A percentile compares a stretch with the other conserved stretches of the same genome.
Conservation (phyloP, 1,139 yeast genomes). For the Blastobotrys serpentis region DNA sequence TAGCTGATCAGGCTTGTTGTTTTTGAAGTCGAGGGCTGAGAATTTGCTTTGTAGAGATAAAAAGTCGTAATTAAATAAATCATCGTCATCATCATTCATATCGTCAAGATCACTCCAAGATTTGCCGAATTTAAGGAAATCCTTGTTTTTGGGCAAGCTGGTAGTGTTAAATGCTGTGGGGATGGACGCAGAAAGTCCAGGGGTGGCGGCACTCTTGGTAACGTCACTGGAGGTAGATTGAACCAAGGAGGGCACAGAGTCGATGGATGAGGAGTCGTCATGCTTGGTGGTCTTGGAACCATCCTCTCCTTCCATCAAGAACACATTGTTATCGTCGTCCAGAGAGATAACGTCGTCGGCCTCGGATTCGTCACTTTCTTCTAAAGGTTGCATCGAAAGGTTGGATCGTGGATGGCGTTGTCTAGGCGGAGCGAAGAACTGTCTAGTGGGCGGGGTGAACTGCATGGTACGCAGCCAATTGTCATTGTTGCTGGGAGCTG, state of each 20-base stretch:
- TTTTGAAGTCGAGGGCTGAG: not conserved
- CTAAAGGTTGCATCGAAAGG: constrained; percentile 14
- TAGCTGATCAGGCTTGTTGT: not conserved
- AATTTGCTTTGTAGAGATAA: constrained; percentile 2
- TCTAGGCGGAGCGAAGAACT: constrained; percentile 18
- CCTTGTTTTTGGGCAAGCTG: constrained; percentile 24
- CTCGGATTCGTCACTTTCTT: constrained; percentile 19
- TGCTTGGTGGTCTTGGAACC: constrained; percentile 25
- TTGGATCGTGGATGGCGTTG: constrained; percentile 11
- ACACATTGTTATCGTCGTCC: constrained; percentile 28
- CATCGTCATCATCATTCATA: constrained; percentile 36
- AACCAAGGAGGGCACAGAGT: constrained; percentile 33
- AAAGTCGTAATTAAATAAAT: constrained; percentile 22
- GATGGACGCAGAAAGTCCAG: constrained; percentile 15
- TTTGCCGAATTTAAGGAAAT: constrained; percentile 35
- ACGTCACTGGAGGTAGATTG: constrained; percentile 25
- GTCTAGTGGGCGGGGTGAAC: constrained; percentile 39
- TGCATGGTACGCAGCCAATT: constrained; percentile 40
- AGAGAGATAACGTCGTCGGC: constrained; percentile 31
- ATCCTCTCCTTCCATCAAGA: constrained; percentile 14
- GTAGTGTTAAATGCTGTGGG: constrained; percentile 17
- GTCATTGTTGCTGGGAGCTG: constrained; percentile 12
- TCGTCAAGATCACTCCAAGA: constrained; percentile 38
- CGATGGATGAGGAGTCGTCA: constrained; percentile 24
- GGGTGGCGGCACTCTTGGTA: constrained; percentile 10